A percentile compares a stretch with the other conserved stretches of the same genome.
These are phyloP conservation scores for Mucor sp. DNA, from an alignment of 371 early-diverging fungal species.

Conservation along the genomic window DNA sequence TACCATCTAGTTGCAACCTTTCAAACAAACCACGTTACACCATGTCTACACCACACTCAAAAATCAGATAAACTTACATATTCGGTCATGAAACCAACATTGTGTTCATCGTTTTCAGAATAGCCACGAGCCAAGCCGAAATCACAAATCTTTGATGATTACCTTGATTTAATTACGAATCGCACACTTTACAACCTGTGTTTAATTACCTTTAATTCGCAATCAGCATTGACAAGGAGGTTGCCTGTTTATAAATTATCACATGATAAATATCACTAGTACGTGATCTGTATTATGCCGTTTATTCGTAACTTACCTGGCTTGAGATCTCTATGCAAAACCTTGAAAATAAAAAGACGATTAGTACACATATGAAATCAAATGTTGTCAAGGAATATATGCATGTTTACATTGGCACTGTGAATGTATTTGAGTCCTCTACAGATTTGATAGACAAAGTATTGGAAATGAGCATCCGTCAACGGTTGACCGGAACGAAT, in stretches of 20 bases:
- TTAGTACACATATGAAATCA: neutral
- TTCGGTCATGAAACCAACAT: slow-evolving; percentile 94
- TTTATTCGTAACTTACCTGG: slow-evolving; percentile 67
- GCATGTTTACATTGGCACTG: slow-evolving; percentile 84
- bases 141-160: slow-evolving; percentile 76
- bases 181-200: neutral
- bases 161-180: neutral
- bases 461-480: slow-evolving; percentile 97
- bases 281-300: neutral
- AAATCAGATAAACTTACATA: slow-evolving; percentile 61
- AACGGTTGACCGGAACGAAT: slow-evolving; percentile 95
- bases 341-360: slow-evolving; percentile 19
- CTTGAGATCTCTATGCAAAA: slow-evolving; percentile 95
- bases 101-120: slow-evolving; percentile 77
- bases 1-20: slow-evolving; percentile 94
- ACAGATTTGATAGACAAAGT: slow-evolving; percentile 97
- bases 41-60: neutral
- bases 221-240: slow-evolving; percentile 96
- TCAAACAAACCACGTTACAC: neutral
- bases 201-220: slow-evolving; percentile 77
- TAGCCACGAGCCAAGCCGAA: slow-evolving; percentile 95
- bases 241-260: slow-evolving; percentile 56
- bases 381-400: neutral
- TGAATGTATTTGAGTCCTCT: slow-evolving; percentile 98
- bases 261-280: neutral